These are phyloP conservation scores for Solanum chilense DNA, from an alignment of 257 asterid species.

Conservation along the genomic window DNA sequence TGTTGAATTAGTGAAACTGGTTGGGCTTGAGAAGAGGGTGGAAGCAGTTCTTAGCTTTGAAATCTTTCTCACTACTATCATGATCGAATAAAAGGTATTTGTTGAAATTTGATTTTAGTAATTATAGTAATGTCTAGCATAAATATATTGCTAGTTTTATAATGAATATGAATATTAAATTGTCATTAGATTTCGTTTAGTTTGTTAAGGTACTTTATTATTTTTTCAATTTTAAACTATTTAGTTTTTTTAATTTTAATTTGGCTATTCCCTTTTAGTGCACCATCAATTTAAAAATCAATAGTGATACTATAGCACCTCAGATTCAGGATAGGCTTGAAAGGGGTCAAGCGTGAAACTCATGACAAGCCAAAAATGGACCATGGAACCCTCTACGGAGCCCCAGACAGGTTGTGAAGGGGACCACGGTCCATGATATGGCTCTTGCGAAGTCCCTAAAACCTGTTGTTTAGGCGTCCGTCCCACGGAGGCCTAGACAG, in stretches of 20 bases:
- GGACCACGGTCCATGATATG: background rate
- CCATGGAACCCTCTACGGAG: background rate
- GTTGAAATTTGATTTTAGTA: background rate
- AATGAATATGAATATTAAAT: background rate
- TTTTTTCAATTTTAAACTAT: background rate
- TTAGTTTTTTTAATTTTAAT: no score
- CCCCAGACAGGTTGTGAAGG: background rate
- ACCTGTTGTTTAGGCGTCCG: background rate
- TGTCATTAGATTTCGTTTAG: background rate
- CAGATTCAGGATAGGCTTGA: accelerated
- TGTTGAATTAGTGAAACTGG: background rate
- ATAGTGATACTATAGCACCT: background rate
- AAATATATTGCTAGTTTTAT: background rate
- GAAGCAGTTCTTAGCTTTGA: background rate
- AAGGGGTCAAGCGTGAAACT: background rate
- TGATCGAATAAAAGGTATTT: background rate
- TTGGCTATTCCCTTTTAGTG: background rate
- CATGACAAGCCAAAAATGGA: background rate
- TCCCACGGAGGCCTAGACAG: background rate
- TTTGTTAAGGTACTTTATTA: background rate
- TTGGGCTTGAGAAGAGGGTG: background rate
- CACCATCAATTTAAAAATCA: background rate
- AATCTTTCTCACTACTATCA: background rate
- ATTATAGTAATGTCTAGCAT: background rate
- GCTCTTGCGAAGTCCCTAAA: background rate